Conservation (phyloP, 1,139 yeast species). For the Diutina siamensis region DNA sequence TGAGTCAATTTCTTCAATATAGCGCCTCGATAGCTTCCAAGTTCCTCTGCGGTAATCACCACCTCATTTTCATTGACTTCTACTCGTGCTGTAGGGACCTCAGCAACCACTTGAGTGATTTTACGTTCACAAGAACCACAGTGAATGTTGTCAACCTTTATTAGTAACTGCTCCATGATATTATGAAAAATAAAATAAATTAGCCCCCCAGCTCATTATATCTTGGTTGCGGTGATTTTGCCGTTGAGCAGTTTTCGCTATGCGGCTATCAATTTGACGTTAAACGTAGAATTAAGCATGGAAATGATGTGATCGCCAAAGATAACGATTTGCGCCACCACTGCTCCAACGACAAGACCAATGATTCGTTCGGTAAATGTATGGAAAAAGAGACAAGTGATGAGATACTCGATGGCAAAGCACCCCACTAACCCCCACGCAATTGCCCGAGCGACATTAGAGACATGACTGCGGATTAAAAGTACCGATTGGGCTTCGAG, state of each 20-base stretch:
- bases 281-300: no score
- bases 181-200: no score
- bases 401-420: constrained; percentile 35
- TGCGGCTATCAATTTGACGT: no score
- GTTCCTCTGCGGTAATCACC: neutral
- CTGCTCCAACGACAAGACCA: constrained; percentile 26
- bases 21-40: neutral
- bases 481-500: constrained; percentile 1
- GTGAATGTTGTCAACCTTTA: constrained; percentile 6
- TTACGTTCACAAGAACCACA: constrained; percentile 6
- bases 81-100: neutral
- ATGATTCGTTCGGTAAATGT: constrained; percentile 42
- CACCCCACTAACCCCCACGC: constrained; percentile 13
- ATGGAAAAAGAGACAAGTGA: constrained; percentile 56
- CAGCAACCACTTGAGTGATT: neutral
- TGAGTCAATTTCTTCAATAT: neutral
- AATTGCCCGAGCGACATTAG: constrained; percentile 9
- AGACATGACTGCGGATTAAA: no score
- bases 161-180: neutral
- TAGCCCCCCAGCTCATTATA: no score
- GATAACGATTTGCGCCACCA: neutral
- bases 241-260: no score
- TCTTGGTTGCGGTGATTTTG: no score
- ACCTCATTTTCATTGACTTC: neutral
- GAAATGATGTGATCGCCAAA: no score